These are phyloP conservation scores for Pisolithus thermaeus DNA, from an alignment of 1,284 basidiomycete genomes.

Conservation along the genomic window DNA sequence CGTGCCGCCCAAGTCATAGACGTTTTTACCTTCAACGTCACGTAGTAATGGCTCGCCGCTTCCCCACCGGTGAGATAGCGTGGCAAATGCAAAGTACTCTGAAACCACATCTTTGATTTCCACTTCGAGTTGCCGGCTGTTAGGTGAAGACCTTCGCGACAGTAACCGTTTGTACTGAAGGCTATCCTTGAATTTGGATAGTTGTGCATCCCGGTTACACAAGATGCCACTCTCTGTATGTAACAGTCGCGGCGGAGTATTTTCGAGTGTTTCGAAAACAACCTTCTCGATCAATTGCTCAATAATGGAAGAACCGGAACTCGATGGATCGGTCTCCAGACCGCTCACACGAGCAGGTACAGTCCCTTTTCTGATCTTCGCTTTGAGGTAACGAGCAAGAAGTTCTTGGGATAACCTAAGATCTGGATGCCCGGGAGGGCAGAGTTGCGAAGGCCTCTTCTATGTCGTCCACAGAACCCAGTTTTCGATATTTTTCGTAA, in stretches of 20 bases:
- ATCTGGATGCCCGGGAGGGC: too few relatives aligned
- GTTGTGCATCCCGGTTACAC: conserved; percentile 1
- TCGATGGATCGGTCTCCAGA: background rate
- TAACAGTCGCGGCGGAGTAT: background rate
- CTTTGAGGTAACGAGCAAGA: too few relatives aligned
- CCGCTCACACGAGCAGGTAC: background rate
- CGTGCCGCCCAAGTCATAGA: background rate
- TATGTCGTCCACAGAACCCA: too few relatives aligned
- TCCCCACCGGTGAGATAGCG: background rate
- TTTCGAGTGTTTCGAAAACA: background rate
- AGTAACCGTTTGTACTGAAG: background rate
- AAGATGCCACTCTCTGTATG: background rate
- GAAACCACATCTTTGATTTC: background rate
- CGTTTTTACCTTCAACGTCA: background rate
- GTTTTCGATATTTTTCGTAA: too few relatives aligned
- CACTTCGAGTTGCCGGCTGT: background rate
- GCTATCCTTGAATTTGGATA: background rate
- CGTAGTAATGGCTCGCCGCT: background rate
- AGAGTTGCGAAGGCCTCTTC: too few relatives aligned
- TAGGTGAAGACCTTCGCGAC: background rate
- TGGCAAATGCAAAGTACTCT: too few relatives aligned
- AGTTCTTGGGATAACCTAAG: too few relatives aligned
- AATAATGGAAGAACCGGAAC: background rate
- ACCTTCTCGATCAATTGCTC: background rate
- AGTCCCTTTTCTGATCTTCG: too few relatives aligned